Conservation (phyloP, 2,329 filamentous ascomycete genomes). For the Beauveria bassiana region DNA sequence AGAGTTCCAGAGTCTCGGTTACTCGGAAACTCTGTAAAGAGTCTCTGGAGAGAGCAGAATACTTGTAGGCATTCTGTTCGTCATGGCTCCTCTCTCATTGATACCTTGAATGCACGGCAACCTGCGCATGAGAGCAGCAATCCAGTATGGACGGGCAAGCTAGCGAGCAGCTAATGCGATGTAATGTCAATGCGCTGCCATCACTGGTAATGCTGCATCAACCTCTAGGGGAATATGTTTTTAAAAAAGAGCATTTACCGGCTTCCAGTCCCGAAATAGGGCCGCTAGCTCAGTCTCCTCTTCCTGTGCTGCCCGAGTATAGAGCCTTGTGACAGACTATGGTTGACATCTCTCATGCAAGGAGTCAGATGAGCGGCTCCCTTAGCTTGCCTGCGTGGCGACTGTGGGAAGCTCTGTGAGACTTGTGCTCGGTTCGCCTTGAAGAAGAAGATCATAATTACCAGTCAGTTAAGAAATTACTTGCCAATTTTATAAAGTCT, state of each 20-base stretch:
- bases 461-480: no score
- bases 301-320: background rate
- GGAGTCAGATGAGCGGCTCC: no score
- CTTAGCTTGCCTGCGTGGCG: no score
- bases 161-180: background rate
- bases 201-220: background rate
- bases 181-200: background rate
- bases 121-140: background rate
- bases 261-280: background rate
- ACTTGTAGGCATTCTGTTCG: background rate
- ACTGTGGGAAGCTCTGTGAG: no score
- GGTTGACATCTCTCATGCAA: background rate
- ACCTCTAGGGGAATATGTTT: no score
- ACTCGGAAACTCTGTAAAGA: background rate
- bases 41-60: background rate
- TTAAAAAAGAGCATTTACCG: background rate
- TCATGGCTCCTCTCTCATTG: background rate
- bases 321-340: background rate
- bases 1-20: background rate
- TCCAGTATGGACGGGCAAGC: background rate
- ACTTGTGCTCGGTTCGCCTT: no score
- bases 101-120: background rate
- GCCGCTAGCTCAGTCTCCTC: background rate
- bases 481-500: no score
- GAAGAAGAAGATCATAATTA: no score